Evolutionary conservation across 768 basidiomycete genomes (phyloP), one percentile per base, ranked within the genome.

Genomic region (Mycena maculata): DNA sequence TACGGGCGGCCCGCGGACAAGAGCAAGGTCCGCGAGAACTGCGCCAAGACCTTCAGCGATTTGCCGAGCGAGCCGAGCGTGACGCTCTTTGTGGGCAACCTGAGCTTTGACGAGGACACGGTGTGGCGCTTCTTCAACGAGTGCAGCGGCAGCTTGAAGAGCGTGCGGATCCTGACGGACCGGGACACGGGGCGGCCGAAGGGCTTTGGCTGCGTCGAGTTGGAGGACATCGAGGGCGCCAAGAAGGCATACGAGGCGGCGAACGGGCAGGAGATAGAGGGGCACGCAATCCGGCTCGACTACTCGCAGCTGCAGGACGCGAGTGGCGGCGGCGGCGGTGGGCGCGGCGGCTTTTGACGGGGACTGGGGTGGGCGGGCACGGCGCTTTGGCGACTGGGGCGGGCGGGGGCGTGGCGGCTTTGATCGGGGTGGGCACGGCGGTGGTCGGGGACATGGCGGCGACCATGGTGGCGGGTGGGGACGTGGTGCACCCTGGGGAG

Each of bases 181-280:
- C 86, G 94, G 71, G 98, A 99, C 55, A 87, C 92, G 9, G 96
- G 95, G 31, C 86, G 84, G 67, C 90, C 94, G 49, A 99, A 98
- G 80, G 98, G 98, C 74, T 99, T 97, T 79, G 98, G 90, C 25
- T 99, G 99, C 80, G 93, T 99, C 75, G 95, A 98, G 79, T 98
- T 96, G 79, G 88, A 90, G 71, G 90, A 91, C 72, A 74, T 94
- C 41, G 92, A 90, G 28, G 81, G 86, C 59, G 93, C 98, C 13
- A 91, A 90, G 80, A 90, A 90, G 76, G 97, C 97, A 4, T 87
- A 89, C 66, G 88, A 86, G 72, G 88, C 86, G 6, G 83, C 87
- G 27, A 84, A 86, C 42, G 93, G 94, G 36, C 78, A 83, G 62
- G 93, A 96, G 65, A 85, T 98, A 52, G 92, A 90, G 33, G 97